These are phyloP conservation scores for Mycena polygramma DNA, from an alignment of 768 basidiomycete species.

Conservation along the genomic window DNA sequence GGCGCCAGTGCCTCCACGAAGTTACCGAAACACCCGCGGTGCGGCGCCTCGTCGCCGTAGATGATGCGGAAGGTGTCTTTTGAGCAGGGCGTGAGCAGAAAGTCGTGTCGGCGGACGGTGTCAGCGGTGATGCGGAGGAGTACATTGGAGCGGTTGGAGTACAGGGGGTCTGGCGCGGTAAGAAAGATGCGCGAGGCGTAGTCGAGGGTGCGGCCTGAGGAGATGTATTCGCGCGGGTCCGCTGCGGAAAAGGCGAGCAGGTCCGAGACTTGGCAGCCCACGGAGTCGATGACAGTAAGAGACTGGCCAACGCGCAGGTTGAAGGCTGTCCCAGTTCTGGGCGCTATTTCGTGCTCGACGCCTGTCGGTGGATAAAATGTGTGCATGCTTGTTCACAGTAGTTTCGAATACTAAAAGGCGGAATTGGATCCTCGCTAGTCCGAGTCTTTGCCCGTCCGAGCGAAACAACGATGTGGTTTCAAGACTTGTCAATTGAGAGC, in stretches of 20 bases:
- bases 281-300: conserved; percentile 23
- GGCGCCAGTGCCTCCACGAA: conserved; percentile 20
- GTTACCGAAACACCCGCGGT: conserved; percentile 30
- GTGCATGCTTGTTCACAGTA: background rate
- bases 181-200: conserved; percentile 29
- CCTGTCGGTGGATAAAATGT: background rate
- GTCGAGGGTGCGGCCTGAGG: conserved; percentile 32
- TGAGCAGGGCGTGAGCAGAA: conserved; percentile 28
- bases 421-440: too few relatives aligned
- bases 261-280: conserved; percentile 26
- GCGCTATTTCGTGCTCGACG: background rate
- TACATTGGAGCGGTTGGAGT: conserved; percentile 29
- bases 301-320: background rate
- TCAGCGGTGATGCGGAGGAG: conserved; percentile 31
- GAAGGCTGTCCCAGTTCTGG: conserved; percentile 5
- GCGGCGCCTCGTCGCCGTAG: conserved; percentile 24
- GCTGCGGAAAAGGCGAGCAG: conserved; percentile 22
- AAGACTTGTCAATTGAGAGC: too few relatives aligned
- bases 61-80: conserved; percentile 31
- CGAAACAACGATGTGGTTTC: too few relatives aligned
- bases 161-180: conserved; percentile 27
- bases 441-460: too few relatives aligned
- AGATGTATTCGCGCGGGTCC: conserved; percentile 20
- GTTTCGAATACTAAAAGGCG: too few relatives aligned
- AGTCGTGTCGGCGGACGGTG: conserved; percentile 27